Base-by-base conservation (phyloP, 1,284 basidiomycete genomes). In the Pisolithus thermaeus region DNA sequence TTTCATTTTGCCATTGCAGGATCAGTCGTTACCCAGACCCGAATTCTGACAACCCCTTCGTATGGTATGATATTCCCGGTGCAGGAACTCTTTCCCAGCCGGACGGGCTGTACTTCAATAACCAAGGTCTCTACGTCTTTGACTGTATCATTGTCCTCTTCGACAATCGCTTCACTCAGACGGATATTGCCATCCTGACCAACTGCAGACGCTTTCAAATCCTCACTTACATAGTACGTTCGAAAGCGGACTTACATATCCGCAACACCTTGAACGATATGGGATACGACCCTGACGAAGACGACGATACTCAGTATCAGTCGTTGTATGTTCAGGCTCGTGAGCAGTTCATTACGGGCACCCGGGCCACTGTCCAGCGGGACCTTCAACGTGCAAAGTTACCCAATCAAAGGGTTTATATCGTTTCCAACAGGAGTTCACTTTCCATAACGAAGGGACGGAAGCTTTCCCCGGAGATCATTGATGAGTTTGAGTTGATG, bases 321-420 rank as follows among this genome's bases (percentile, higher is more conserved):
- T 14, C 12, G 12, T 3, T 35, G 32, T 35, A 35, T 14, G 32
- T 35, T 14, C 32, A 35, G 32, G 32, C 32, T 1, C 32, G 32
- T 35, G 32, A 35, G 32, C 32, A 35, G 32, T 35, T 35, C 12
- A 14, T 35, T 35, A 40, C 49, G 9, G 42, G 52, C 36, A 60
- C 61, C 14, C 52, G 53, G 18, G 38, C 50, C 12, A 61, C 47
- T 40, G 61, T 63, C 20, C 44, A 43, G 45, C 9, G 22, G 9
- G 59, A 62, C 52, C 52, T 63, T 18, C 20, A 50, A 30, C 43
- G 50, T 9, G 60, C 57, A 5, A 50, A 52, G 18, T 41, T 64
- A n/a, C 53, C 57, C 9, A 25, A 49, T 11, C 54, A 63, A 38
- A 54, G 43, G 49, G 56, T 63, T 11, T 64, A 60, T 49, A 44